phyloP scores from a whole-genome alignment of 2,329 filamentous ascomycete species.

The Exserohilum turcica region DNA sequence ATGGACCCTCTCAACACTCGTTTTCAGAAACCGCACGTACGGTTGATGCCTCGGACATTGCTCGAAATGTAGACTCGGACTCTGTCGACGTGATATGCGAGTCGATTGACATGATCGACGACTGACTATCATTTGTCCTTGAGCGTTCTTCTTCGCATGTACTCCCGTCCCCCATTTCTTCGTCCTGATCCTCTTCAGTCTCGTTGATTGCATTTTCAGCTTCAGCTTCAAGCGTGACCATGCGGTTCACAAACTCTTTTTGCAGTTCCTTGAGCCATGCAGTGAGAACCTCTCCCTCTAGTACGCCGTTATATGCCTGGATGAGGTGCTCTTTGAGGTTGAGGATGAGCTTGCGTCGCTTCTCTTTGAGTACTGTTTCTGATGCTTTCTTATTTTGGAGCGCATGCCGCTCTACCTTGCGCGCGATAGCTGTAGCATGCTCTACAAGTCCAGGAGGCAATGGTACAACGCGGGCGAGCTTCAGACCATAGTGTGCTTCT shows the following conservation, averaged over 20 bases:
- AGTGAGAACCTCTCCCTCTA: slow-evolving; percentile 67
- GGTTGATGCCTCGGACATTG: slow-evolving; percentile 28
- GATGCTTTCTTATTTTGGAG: slow-evolving; percentile 65
- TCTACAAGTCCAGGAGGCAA: slow-evolving; percentile 71
- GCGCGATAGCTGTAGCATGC: slow-evolving; percentile 69
- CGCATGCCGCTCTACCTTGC: slow-evolving; percentile 63
- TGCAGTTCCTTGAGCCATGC: slow-evolving; percentile 71
- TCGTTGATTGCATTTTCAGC: slow-evolving; percentile 20
- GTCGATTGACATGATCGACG: slow-evolving; percentile 28
- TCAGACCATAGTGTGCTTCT: slow-evolving; percentile 81
- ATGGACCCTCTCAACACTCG: not conserved
- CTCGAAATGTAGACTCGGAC: slow-evolving; percentile 18
- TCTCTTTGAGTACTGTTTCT: slow-evolving; percentile 62
- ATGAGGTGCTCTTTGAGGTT: slow-evolving; percentile 73
- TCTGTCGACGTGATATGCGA: slow-evolving; percentile 26
- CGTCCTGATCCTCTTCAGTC: slow-evolving; percentile 16
- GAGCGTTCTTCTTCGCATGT: slow-evolving; percentile 17
- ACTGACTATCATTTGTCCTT: slow-evolving; percentile 20
- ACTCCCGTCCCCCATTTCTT: slow-evolving; percentile 18
- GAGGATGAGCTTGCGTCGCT: slow-evolving; percentile 74
- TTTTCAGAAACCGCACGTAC: slow-evolving; percentile 37
- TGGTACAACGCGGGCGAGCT: slow-evolving; percentile 74
- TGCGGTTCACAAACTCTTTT: slow-evolving; percentile 72
- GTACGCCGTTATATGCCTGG: slow-evolving; percentile 68
- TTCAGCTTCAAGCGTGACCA: slow-evolving; percentile 68